Conservation (phyloP, 2,329 filamentous ascomycete species). For the Fusarium sp. region DNA sequence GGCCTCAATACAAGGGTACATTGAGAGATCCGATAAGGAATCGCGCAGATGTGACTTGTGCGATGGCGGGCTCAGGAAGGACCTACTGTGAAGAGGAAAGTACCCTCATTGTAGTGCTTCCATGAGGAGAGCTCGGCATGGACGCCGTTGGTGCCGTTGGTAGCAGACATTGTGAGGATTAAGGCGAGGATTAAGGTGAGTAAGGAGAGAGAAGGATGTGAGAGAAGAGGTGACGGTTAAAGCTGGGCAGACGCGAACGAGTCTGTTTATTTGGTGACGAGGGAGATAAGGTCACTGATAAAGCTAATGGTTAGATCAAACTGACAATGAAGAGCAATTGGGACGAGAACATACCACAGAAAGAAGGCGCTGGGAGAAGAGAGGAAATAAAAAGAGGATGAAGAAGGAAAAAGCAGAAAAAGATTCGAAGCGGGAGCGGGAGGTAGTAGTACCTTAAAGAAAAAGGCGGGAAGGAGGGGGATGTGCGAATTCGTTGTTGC, state of each 20-base stretch:
- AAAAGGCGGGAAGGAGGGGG: conserved; percentile 48
- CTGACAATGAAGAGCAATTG: conserved; percentile 13
- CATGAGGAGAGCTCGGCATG: conserved; percentile 50
- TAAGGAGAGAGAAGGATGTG: conserved; percentile 23
- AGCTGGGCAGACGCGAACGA: conserved; percentile 38
- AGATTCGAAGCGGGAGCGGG: conserved; percentile 48
- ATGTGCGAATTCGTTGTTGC: conserved; percentile 48
- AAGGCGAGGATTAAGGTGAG: conserved; percentile 11
- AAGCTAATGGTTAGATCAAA: conserved; percentile 33
- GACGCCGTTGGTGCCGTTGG: conserved; percentile 58
- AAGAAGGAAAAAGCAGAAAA: conserved; percentile 45
- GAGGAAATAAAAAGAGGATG: conserved; percentile 33
- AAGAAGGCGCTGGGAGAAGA: conserved; percentile 26
- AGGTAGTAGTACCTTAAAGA: conserved; percentile 45
- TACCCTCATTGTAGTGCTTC: conserved; percentile 71
- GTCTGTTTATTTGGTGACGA: conserved; percentile 40
- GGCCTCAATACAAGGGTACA: conserved; percentile 13
- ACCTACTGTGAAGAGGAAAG: conserved; percentile 85
- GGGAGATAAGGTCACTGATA: conserved; percentile 42
- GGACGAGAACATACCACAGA: conserved; percentile 16
- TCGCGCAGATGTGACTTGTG: conserved; percentile 1
- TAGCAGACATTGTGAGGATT: conserved; percentile 67
- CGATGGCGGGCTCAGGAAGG: conserved; percentile 2
- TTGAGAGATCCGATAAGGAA: conserved; percentile 5
- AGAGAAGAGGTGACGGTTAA: conserved; percentile 38